Percentiles rank a stretch among this genome's conserved stretches.
These are phyloP conservation scores for Wickerhamomyces rabaulensis DNA, from an alignment of 805 yeast genomes.

Conservation along the genomic window DNA sequence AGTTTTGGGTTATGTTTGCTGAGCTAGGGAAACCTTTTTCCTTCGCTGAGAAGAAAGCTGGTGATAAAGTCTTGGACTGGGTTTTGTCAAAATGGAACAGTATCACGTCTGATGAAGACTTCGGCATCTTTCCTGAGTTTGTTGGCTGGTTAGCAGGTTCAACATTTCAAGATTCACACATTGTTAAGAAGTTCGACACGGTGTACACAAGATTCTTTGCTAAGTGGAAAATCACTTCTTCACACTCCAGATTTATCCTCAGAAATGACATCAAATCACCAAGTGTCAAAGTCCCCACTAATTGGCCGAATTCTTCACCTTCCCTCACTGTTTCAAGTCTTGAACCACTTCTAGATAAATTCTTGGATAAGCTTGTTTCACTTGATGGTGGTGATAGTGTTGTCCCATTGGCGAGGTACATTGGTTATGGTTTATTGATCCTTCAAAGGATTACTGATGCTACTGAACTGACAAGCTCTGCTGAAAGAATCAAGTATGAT, in stretches of 20 bases:
- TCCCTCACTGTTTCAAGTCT: neutral
- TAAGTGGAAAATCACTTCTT: slow-evolving; percentile 3
- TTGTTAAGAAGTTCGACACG: neutral
- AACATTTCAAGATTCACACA: neutral
- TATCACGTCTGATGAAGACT: neutral
- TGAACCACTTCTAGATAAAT: slow-evolving; percentile 6
- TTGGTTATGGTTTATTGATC: slow-evolving; percentile 9
- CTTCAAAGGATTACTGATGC: slow-evolving; percentile 11
- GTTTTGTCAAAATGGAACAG: slow-evolving; percentile 38
- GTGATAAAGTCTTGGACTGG: slow-evolving; percentile 45
- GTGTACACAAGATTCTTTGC: slow-evolving; percentile 7
- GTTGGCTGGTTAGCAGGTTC: slow-evolving; percentile 40
- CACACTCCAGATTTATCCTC: slow-evolving; percentile 7
- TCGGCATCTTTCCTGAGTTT: slow-evolving; percentile 28
- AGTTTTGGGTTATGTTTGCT: slow-evolving; percentile 48
- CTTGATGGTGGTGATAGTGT: slow-evolving; percentile 1
- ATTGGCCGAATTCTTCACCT: neutral
- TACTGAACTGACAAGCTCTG: slow-evolving; percentile 7
- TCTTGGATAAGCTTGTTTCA: slow-evolving; percentile 1
- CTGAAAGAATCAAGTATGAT: slow-evolving; percentile 17
- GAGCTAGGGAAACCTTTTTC: slow-evolving; percentile 31
- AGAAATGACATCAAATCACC: neutral
- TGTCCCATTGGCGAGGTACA: slow-evolving; percentile 1
- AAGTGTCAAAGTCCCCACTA: neutral
- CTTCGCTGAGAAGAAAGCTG: slow-evolving; percentile 24